Conservation (phyloP, 2,329 filamentous ascomycete genomes). For the Pestalotiopsis sp. region DNA sequence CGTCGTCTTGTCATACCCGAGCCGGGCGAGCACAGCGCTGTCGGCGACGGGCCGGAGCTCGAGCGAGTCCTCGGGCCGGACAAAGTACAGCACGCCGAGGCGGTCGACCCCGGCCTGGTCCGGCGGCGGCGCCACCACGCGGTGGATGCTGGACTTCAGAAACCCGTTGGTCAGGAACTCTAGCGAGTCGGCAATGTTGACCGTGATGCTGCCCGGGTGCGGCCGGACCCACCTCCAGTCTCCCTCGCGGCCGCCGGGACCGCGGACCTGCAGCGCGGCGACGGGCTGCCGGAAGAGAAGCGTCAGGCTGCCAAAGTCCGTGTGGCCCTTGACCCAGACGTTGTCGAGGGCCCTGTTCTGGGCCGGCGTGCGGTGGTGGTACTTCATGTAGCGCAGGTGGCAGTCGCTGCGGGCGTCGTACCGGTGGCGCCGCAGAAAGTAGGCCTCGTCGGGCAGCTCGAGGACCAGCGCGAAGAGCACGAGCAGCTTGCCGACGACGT, state of each 20-base stretch:
- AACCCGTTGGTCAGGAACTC: slow-evolving; percentile 50
- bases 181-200: slow-evolving; percentile 54
- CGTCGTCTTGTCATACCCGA: slow-evolving; percentile 32
- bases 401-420: slow-evolving; percentile 38
- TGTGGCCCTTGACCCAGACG: slow-evolving; percentile 42
- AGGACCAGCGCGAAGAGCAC: slow-evolving; percentile 41
- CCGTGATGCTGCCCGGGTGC: slow-evolving; percentile 51
- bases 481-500: slow-evolving; percentile 36
- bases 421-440: slow-evolving; percentile 36
- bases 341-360: slow-evolving; percentile 39
- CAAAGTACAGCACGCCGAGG: slow-evolving; percentile 48
- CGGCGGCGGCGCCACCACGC: slow-evolving; percentile 43
- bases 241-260: slow-evolving; percentile 32
- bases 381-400: slow-evolving; percentile 43
- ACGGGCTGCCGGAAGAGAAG: slow-evolving; percentile 43
- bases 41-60: slow-evolving; percentile 30
- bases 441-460: slow-evolving; percentile 36
- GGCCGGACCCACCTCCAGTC: slow-evolving; percentile 46
- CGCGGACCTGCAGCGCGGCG: slow-evolving; percentile 40
- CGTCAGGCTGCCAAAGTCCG: slow-evolving; percentile 42
- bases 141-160: slow-evolving; percentile 46
- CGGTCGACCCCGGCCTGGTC: slow-evolving; percentile 48
- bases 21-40: slow-evolving; percentile 33
- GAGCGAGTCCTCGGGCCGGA: slow-evolving; percentile 36
- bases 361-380: slow-evolving; percentile 34